phyloP scores from a whole-genome alignment of 331 rosid genomes.

The Phaseolus coccineus region DNA sequence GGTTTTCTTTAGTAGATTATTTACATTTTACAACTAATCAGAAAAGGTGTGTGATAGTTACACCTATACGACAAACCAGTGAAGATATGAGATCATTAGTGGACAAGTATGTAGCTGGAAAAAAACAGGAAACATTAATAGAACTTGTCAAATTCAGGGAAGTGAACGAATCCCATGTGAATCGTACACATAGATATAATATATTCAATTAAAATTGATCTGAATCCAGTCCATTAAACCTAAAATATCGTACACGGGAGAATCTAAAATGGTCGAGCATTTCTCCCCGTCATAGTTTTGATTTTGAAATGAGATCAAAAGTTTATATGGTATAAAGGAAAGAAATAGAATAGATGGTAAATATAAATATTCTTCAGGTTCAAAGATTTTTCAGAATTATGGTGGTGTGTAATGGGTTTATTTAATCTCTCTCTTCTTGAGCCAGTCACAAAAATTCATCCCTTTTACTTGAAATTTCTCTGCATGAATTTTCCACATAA shows the following conservation, averaged over 20 bases:
- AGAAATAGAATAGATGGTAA: no score
- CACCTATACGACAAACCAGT: neutral
- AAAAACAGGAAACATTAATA: neutral
- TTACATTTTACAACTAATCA: neutral
- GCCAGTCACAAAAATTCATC: no score
- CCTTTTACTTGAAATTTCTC: no score
- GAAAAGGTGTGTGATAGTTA: conserved; percentile 5
- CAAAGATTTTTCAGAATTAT: no score
- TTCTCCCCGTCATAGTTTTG: neutral
- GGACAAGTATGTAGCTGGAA: conserved; percentile 7
- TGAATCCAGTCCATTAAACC: conserved; percentile 2
- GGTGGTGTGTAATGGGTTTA: no score
- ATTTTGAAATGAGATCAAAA: no score
- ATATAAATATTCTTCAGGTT: no score
- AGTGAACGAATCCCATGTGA: neutral
- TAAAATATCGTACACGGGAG: neutral
- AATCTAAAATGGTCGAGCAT: neutral
- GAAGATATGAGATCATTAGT: conserved; percentile 6
- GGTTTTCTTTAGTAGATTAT: conserved; percentile 7
- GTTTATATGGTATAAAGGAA: no score
- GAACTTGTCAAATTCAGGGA: conserved; percentile 5
- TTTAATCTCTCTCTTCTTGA: no score
- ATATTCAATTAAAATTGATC: neutral
- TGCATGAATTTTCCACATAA: no score
- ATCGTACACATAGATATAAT: neutral